Base-by-base conservation (phyloP, 2,329 filamentous ascomycete genomes). In the Chaetothyriales sp. region DNA sequence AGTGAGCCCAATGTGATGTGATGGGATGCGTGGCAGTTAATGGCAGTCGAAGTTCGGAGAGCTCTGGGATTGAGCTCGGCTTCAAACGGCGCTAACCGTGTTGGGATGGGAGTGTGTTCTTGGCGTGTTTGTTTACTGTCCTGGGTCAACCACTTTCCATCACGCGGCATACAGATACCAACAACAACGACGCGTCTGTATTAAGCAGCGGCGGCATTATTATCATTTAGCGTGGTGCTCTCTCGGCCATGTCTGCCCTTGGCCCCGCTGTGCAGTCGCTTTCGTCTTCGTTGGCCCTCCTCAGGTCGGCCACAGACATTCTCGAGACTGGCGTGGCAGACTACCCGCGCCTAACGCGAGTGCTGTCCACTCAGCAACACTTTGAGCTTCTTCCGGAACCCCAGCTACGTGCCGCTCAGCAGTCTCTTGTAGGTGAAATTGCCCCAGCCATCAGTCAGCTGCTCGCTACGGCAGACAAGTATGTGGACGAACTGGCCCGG, bases 301-400 rank as follows among this genome's bases (percentile, higher is more conserved):
- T 83, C 40, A 77, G 81, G 52, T 81, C 77, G 18, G 80, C 77
- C 49, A 82, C 82, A 64, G 72, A 71, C 54, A 81, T 80, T 48
- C 73, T 83, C 49, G 79, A 82, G 58, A 69, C 73, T 29, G 79
- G 78, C 50, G 77, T 83, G 46, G 77, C 73, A 63, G 80, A 83
- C 66, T 81, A 82, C 59, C 78, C 79, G 48, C 75, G 80, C 44
- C 66, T 83, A 18, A 70, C 70, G 54, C 81, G 80, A 65, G 79
- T 83, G 51, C 70, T 83, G 1, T 77, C 81, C 60, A 80, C 78
- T 5, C 81, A 77, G 51, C 61, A 94, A 83, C 89, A 95, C 71
- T 95, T 94, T 69, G 89, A 95, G 67, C 81, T 95, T 44, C 86
- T 95, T 60, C 86, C 89, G 15, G 87, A 94, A 65, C 80, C 85